Conservation (phyloP, 257 asterid species). For the Dorcoceras hygrometricum region DNA sequence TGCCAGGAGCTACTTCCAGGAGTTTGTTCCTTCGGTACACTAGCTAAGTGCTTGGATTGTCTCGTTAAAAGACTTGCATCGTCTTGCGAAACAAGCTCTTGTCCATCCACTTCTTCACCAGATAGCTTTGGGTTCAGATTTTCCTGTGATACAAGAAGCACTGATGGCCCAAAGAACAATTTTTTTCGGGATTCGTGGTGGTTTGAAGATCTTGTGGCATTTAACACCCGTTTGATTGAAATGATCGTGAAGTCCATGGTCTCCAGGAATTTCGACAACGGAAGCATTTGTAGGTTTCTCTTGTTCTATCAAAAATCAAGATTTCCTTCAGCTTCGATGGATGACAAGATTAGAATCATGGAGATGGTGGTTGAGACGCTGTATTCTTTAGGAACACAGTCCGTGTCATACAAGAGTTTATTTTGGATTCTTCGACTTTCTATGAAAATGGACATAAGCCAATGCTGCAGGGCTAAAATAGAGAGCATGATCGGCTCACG, state of each 20-base stretch:
- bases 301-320: slow-evolving; percentile 69
- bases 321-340: slow-evolving; percentile 31
- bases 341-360: slow-evolving; percentile 36
- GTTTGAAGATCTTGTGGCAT: slow-evolving; percentile 65
- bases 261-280: slow-evolving; percentile 48
- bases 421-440: slow-evolving; percentile 55
- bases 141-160: slow-evolving; percentile 71
- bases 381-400: slow-evolving; percentile 43
- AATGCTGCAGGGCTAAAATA: slow-evolving; percentile 39
- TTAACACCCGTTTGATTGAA: slow-evolving; percentile 30
- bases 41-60: slow-evolving; percentile 51
- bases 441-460: slow-evolving; percentile 36
- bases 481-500: slow-evolving; percentile 72
- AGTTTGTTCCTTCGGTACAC: slow-evolving; percentile 35
- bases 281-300: slow-evolving; percentile 54
- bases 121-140: slow-evolving; percentile 61
- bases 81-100: slow-evolving; percentile 65
- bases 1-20: slow-evolving; percentile 44
- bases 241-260: slow-evolving; percentile 46
- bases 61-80: slow-evolving; percentile 43
- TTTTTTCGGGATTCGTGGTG: slow-evolving; percentile 62
- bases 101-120: slow-evolving; percentile 69
- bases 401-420: slow-evolving; percentile 58
- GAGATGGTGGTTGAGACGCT: slow-evolving; percentile 64
- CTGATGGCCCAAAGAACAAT: slow-evolving; percentile 64